phyloP scores from a whole-genome alignment of 164 flowering plant species.

The Tetracentron sinense region DNA sequence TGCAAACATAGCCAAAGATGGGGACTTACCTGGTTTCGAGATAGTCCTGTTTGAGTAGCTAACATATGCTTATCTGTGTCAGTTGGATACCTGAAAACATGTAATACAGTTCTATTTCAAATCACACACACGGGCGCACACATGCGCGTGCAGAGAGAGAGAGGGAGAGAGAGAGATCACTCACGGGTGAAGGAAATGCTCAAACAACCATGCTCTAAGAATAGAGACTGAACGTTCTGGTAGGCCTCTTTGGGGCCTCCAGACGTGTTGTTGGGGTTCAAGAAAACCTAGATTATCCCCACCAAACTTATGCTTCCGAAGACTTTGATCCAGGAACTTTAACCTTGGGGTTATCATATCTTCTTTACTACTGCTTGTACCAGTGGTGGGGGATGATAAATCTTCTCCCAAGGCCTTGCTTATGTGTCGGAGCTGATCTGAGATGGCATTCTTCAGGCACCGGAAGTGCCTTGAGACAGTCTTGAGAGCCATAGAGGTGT shows the following conservation, averaged over 20 bases:
- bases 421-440: conserved; percentile 48
- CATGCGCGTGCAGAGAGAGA: neutral
- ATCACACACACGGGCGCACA: neutral
- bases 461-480: conserved; percentile 59
- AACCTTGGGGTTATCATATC: conserved; percentile 28
- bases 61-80: conserved; percentile 90
- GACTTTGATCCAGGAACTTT: conserved; percentile 35
- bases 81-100: conserved; percentile 70
- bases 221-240: conserved; percentile 87
- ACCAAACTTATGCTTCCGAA: conserved; percentile 32
- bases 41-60: conserved; percentile 83
- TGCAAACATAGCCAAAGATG: neutral
- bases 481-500: conserved; percentile 55
- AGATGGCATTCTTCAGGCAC: conserved; percentile 52
- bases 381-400: conserved; percentile 32
- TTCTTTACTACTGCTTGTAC: conserved; percentile 29
- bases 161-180: conserved; percentile 16
- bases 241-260: conserved; percentile 96
- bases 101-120: neutral
- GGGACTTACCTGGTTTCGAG: conserved; percentile 76
- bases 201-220: conserved; percentile 89
- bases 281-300: conserved; percentile 32
- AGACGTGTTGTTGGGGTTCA: conserved; percentile 58
- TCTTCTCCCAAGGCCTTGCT: conserved; percentile 61
- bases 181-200: conserved; percentile 98